Conservation (phyloP, 2,329 filamentous ascomycete species). For the Penicillium sp. region DNA sequence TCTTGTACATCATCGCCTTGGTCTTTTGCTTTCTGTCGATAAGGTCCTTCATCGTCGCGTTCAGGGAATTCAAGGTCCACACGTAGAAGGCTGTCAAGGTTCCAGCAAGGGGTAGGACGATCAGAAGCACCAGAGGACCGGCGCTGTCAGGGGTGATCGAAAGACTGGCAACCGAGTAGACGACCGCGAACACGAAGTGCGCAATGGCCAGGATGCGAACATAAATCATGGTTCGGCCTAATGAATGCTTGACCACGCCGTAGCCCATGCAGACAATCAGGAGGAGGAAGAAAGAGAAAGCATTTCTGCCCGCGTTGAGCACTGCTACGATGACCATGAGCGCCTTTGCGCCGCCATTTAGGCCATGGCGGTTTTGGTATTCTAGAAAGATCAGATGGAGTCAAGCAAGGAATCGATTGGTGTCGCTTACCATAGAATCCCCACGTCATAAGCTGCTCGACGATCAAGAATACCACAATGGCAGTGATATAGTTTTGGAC, state of each 20-base stretch:
- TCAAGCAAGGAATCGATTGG: neutral
- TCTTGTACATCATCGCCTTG: slow-evolving; percentile 95
- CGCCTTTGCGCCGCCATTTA: slow-evolving; percentile 77
- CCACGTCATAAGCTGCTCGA: slow-evolving; percentile 99
- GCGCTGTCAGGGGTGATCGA: slow-evolving; percentile 85
- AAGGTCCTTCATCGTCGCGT: slow-evolving; percentile 93
- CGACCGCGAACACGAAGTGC: slow-evolving; percentile 91
- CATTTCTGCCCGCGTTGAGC: slow-evolving; percentile 90
- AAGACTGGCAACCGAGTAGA: slow-evolving; percentile 87
- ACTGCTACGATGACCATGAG: slow-evolving; percentile 89
- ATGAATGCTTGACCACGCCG: slow-evolving; percentile 88
- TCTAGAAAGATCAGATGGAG: slow-evolving; percentile 56
- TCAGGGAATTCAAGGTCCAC: slow-evolving; percentile 96
- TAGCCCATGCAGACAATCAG: slow-evolving; percentile 99
- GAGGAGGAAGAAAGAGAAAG: slow-evolving; percentile 96
- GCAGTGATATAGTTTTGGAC: slow-evolving; percentile 99
- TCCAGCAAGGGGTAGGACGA: slow-evolving; percentile 86
- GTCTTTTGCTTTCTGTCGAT: slow-evolving; percentile 87
- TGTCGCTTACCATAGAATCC: slow-evolving; percentile 76
- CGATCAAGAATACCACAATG: slow-evolving; percentile 86
- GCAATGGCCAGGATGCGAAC: slow-evolving; percentile 86
- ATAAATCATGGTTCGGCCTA: slow-evolving; percentile 91
- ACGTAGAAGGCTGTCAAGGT: slow-evolving; percentile 97
- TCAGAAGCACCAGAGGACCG: slow-evolving; percentile 84
- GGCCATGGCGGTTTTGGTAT: slow-evolving; percentile 85